A percentile compares a stretch with the other conserved stretches of the same genome.
Conservation (phyloP, 2,329 filamentous ascomycete genomes). For the Xylaria sp. region DNA sequence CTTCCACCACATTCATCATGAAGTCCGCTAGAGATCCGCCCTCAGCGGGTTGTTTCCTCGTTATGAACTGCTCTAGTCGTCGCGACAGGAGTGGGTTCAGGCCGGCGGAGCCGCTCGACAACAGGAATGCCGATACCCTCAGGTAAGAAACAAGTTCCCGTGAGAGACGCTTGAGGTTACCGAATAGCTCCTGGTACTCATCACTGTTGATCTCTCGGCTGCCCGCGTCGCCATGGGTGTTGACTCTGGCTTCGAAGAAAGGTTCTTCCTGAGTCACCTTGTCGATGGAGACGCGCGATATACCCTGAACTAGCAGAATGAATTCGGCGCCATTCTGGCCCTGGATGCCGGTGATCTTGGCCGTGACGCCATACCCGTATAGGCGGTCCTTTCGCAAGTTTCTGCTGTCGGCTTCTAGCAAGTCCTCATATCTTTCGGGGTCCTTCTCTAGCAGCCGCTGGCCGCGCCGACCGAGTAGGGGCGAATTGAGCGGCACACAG, state of each 20-base stretch:
- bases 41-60: constrained; percentile 81
- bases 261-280: constrained; percentile 80
- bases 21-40: constrained; percentile 92
- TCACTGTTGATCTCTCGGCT: constrained; percentile 43
- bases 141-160: constrained; percentile 87
- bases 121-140: constrained; percentile 84
- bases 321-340: constrained; percentile 80
- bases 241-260: constrained; percentile 86
- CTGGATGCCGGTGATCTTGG: constrained; percentile 81
- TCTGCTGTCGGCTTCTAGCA: constrained; percentile 65
- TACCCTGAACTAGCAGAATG: constrained; percentile 86
- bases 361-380: constrained; percentile 84
- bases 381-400: constrained; percentile 76
- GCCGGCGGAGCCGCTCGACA: constrained; percentile 69
- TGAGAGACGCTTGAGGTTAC: constrained; percentile 83
- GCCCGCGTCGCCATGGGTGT: constrained; percentile 48
- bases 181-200: constrained; percentile 72
- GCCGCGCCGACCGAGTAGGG: constrained; percentile 77
- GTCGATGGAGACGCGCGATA: constrained; percentile 79
- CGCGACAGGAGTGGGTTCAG: constrained; percentile 88
- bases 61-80: constrained; percentile 87
- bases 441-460: constrained; percentile 78
- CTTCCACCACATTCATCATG: constrained; percentile 92
- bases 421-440: constrained; percentile 61
- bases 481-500: constrained; percentile 86